Evolutionary conservation across 1,139 yeast species (phyloP), one percentile per base, ranked within the genome.

Genomic region (Nakaseomyces uthaithaninus): DNA sequence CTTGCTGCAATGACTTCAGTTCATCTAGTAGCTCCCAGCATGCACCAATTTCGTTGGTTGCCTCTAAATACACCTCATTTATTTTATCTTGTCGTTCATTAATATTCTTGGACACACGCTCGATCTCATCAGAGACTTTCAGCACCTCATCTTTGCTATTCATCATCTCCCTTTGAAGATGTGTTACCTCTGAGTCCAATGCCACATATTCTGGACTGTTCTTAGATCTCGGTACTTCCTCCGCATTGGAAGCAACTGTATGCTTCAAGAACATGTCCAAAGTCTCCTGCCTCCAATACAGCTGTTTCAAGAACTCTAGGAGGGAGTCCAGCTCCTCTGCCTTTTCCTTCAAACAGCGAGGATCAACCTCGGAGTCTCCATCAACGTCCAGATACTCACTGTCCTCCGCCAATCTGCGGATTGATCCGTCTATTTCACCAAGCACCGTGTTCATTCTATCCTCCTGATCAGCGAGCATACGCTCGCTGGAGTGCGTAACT

Each of bases 241-340:
- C 37, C 12, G 47, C 49, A 10, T 51, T 41, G 3, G 54, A 47
- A 7, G 59, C 52, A 14, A 59, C 48, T 1, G 59, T 56, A 25
- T 52, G 52, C 19, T 62, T 46, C 26, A 59, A 42, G 38, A 59
- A 59, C 36, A 52, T 50, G 34, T 59, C 63, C 20, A 59, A 39
- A 0, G 60, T 48, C 38, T 59, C 63, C 38, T 57, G 57, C 38
- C 55, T 59, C 41, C 57, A 42, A 46, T 59, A 57, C n/a, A 53
- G 43, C 35, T 45, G 37, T 27, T 50, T 54, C 33, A 59, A 37
- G 8, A 50, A 36, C 16, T 50, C 51, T 8, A 55, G 44, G 11
- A 58, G 41, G 28, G 48, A 31, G 18, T 51, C 47, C 12, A 54
- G 48, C 15, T 54, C 50, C n/a, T 36, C 39, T n/a, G 56, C 45